Evolutionary conservation across 768 basidiomycete genomes (phyloP), one percentile per base, ranked within the genome.

Genomic region (Trametes cinnabarina): DNA sequence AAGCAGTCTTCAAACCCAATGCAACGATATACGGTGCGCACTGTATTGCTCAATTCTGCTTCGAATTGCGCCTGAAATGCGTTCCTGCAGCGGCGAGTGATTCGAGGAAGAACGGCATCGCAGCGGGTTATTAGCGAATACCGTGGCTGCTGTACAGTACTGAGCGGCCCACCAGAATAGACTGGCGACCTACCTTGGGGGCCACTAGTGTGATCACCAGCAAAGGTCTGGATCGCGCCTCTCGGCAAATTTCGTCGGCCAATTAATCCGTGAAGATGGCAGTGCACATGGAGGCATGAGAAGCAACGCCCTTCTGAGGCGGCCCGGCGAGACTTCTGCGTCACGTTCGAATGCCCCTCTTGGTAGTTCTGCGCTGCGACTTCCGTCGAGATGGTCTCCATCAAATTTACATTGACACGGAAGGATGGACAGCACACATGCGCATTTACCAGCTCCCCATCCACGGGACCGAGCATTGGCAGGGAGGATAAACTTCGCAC

Each of bases 101-200:
- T 72, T 92, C 90, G 19, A 82, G 94, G 68, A 96, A 95, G 77
- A 90, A 93, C 62, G 94, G 94, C n/a, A 81, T 94, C 40, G 90
- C 94, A 4, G 85, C 90, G 46, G 94, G 90, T 3, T 95, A 94
- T 73, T 92, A 67, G 72, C 66, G 51, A 39, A 43, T 19, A 47
- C 25, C 51, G 23, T 47, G n/a, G n/a, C n/a, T n/a, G n/a, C n/a
- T n/a, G n/a, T n/a, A n/a, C n/a, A n/a, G 56, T 54, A 54, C 43
- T 55, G 48, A 51, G 7, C 40, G 23, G 25, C 23, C 50, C 44
- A 37, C 39, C 30, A 49, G 49, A 48, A 57, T 55, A 50, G 34
- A 55, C 25, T 17, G 20, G 17, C 28, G 23, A 50, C 34, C 12
- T 28, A 10, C 28, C 39, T 42, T n/a, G 28, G 41, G 20, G 44